Conservation (phyloP, 2,329 filamentous ascomycete genomes). For the Torrubiella hemipterigena region DNA sequence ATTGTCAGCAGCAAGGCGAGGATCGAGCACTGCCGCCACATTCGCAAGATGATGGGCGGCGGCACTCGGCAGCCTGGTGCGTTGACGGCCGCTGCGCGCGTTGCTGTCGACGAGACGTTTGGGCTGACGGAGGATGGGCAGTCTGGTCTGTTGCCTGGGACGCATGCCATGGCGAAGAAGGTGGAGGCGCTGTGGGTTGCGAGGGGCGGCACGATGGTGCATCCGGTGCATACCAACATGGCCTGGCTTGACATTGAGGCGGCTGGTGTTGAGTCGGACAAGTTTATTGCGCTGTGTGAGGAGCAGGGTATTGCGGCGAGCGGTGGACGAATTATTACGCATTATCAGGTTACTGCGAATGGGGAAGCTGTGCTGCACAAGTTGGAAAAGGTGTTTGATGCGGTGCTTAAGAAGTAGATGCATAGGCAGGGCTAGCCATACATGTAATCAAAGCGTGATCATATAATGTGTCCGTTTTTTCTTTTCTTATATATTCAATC, state of each 20-base stretch:
- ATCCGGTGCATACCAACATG: slow-evolving; percentile 84
- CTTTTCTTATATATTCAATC: neutral
- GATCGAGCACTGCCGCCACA: slow-evolving; percentile 27
- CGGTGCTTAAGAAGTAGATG: slow-evolving; percentile 15
- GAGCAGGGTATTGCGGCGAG: slow-evolving; percentile 29
- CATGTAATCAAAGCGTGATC: neutral
- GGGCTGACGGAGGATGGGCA: slow-evolving; percentile 21
- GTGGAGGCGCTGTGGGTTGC: slow-evolving; percentile 59
- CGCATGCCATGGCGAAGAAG: slow-evolving; percentile 50
- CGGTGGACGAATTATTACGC: slow-evolving; percentile 31
- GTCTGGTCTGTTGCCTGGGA: slow-evolving; percentile 45
- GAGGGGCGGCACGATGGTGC: slow-evolving; percentile 54
- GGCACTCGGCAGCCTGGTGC: slow-evolving; percentile 63
- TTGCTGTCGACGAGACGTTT: slow-evolving; percentile 47
- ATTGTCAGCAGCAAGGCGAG: slow-evolving; percentile 40
- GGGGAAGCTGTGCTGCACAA: slow-evolving; percentile 45
- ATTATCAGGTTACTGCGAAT: slow-evolving; percentile 50
- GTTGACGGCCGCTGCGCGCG: slow-evolving; percentile 56
- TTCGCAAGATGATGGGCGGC: slow-evolving; percentile 62
- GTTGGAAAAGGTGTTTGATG: slow-evolving; percentile 42
- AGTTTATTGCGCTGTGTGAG: slow-evolving; percentile 25
- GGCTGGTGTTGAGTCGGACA: slow-evolving; percentile 30
- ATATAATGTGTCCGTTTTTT: neutral
- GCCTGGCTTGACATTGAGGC: slow-evolving; percentile 67
- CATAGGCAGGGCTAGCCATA: neutral